A percentile compares a stretch with the other conserved stretches of the same genome.
Evolutionary conservation across 208 protist species (phyloP).

Genomic region (Crithidia sp.): DNA sequence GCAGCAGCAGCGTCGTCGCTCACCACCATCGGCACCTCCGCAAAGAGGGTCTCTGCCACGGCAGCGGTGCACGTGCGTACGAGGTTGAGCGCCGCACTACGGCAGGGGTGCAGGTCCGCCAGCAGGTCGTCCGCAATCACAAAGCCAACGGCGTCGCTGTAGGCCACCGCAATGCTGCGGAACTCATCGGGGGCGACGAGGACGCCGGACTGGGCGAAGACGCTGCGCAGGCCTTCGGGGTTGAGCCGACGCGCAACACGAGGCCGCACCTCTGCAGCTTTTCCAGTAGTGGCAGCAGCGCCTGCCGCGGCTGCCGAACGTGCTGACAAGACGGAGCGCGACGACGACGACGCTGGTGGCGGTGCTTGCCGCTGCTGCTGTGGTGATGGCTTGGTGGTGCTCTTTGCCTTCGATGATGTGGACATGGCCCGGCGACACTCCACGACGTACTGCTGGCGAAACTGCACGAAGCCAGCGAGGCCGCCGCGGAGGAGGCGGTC

Average conservation of each 20-base stretch:
- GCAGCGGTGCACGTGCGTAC: neutral
- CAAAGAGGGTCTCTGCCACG: conserved; percentile 15
- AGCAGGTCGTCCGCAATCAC: conserved; percentile 54
- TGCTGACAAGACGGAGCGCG: neutral
- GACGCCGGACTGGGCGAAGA: conserved; percentile 62
- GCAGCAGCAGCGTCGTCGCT: neutral
- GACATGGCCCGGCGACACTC: conserved; percentile 40
- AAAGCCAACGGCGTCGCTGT: conserved; percentile 81
- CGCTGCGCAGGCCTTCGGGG: conserved; percentile 70
- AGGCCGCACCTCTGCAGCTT: neutral
- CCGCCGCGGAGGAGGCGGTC: conserved; percentile 75
- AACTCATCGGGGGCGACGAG: conserved; percentile 64
- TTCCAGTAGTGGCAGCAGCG: neutral
- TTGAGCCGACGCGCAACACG: conserved; percentile 50
- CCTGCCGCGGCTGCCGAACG: neutral
- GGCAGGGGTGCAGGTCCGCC: conserved; percentile 29
- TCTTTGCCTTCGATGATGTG: neutral
- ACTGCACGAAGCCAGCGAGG: conserved; percentile 56
- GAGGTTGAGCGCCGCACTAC: conserved; percentile 5
- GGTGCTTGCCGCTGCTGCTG: neutral
- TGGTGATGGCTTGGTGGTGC: neutral
- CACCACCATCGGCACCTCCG: conserved; percentile 4
- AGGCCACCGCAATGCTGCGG: conserved; percentile 52
- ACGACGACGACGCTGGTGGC: neutral
- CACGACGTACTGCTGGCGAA: conserved; percentile 36